A percentile compares a stretch with the other conserved stretches of the same genome.
These are phyloP conservation scores for Dryas integrifolia DNA, from an alignment of 331 rosid species.

Conservation along the genomic window DNA sequence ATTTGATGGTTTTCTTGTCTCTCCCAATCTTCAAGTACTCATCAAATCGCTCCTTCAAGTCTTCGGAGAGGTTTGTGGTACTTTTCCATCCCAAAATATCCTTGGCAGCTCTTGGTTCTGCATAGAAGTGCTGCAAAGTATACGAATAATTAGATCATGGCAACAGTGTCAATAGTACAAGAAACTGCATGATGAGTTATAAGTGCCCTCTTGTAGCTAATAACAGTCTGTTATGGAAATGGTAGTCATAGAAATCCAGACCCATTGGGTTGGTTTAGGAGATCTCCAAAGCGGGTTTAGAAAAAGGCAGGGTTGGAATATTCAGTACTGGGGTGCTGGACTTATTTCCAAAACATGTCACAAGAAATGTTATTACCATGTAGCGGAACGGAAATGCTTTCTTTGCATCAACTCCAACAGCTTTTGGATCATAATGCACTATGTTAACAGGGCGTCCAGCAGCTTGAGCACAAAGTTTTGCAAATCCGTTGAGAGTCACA, in stretches of 20 bases:
- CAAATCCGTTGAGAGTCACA: conserved; percentile 82
- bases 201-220: not conserved
- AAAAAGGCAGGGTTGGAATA: no score
- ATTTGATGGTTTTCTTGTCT: conserved; percentile 73
- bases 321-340: no score
- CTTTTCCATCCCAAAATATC: conserved; percentile 70
- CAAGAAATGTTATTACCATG: conserved; percentile 37
- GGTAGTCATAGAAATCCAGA: not conserved
- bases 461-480: conserved; percentile 84
- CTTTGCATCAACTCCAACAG: conserved; percentile 76
- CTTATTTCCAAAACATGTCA: not conserved
- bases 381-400: conserved; percentile 93
- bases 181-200: not conserved
- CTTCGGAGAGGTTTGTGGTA: conserved; percentile 67
- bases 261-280: no score
- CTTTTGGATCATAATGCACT: conserved; percentile 86
- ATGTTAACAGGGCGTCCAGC: conserved; percentile 73
- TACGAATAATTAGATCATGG: not conserved
- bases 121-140: conserved; percentile 80
- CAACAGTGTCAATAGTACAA: not conserved
- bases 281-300: no score
- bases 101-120: conserved; percentile 94
- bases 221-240: not conserved
- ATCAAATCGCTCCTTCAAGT: conserved; percentile 74
- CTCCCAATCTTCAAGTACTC: conserved; percentile 90